These are phyloP conservation scores for Kondoa subrosea DNA, from an alignment of 768 basidiomycete genomes.

Conservation along the genomic window DNA sequence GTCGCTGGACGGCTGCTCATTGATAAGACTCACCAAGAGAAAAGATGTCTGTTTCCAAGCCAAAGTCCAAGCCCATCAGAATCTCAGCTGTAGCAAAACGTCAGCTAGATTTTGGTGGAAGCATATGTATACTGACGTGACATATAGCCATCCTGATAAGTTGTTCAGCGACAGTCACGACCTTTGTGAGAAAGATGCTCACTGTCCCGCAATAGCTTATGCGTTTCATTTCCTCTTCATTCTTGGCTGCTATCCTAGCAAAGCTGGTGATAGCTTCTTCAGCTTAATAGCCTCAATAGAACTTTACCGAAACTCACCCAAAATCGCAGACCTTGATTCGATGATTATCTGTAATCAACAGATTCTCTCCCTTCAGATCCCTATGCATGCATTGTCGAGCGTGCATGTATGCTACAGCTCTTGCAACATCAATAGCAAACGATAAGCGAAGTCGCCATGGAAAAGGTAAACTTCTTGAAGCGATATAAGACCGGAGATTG, in stretches of 20 bases:
- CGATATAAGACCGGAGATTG: constrained; percentile 79
- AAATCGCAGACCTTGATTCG: constrained; percentile 98
- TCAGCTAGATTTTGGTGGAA: not conserved
- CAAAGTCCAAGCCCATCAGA: constrained; percentile 73
- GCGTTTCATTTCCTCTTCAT: constrained; percentile 55
- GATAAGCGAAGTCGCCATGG: constrained; percentile 87
- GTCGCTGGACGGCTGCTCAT: not conserved
- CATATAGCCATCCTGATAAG: constrained; percentile 90
- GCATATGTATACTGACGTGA: constrained; percentile 36
- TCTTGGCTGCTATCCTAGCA: constrained; percentile 79
- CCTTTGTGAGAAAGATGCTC: constrained; percentile 22
- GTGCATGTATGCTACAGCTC: constrained; percentile 82
- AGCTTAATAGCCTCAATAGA: not conserved
- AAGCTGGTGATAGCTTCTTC: constrained; percentile 38
- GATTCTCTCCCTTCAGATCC: constrained; percentile 93
- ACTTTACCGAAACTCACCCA: constrained; percentile 34
- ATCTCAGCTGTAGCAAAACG: constrained; percentile 47
- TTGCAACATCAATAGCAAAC: constrained; percentile 84
- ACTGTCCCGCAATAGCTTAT: constrained; percentile 36
- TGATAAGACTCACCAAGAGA: constrained; percentile 43
- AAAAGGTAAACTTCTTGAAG: constrained; percentile 38
- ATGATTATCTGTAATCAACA: constrained; percentile 84
- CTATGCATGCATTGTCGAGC: constrained; percentile 54
- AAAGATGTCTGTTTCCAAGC: constrained; percentile 84
- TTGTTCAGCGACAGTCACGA: constrained; percentile 27